A percentile compares a stretch with the other conserved stretches of the same genome.
phyloP scores from a whole-genome alignment of 176 grass and related monocot species.

The Hyparrhenia diplandra region DNA sequence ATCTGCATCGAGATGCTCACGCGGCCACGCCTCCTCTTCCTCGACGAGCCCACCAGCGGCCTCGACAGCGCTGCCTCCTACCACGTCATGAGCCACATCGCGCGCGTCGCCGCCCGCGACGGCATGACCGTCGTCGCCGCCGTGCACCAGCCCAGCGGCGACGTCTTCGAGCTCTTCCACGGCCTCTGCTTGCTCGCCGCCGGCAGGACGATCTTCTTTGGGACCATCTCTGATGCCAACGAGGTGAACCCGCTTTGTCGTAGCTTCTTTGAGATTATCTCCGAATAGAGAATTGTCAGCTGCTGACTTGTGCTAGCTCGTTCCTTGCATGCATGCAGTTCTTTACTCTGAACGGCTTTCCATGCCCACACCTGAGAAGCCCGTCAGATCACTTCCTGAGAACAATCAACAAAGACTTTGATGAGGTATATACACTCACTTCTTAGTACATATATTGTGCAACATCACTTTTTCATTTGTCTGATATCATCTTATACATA shows the following conservation, averaged over 20 bases:
- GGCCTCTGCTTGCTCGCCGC: slow-evolving; percentile 39
- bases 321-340: too few species aligned
- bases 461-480: too few species aligned
- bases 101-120: slow-evolving; percentile 8
- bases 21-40: slow-evolving; percentile 44
- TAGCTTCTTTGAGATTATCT: too few species aligned
- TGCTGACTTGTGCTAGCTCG: too few species aligned
- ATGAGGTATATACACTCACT: too few species aligned
- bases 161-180: slow-evolving; percentile 58
- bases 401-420: too few species aligned
- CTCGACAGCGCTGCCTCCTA: slow-evolving; percentile 55
- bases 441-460: too few species aligned
- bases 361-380: too few species aligned
- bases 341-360: too few species aligned
- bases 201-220: slow-evolving; percentile 54
- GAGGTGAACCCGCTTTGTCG: background rate
- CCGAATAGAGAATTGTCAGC: too few species aligned
- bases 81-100: slow-evolving; percentile 51
- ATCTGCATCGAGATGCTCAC: slow-evolving; percentile 67
- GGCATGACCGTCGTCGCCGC: slow-evolving; percentile 43
- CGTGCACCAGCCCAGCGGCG: slow-evolving; percentile 61
- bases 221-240: slow-evolving; percentile 2
- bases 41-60: slow-evolving; percentile 43
- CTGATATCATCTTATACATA: too few species aligned
- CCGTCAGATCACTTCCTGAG: too few species aligned